Percentiles rank a stretch among this genome's conserved stretches.
Conservation (phyloP, 169 alveolate species). For the Eimeria brunetti region DNA sequence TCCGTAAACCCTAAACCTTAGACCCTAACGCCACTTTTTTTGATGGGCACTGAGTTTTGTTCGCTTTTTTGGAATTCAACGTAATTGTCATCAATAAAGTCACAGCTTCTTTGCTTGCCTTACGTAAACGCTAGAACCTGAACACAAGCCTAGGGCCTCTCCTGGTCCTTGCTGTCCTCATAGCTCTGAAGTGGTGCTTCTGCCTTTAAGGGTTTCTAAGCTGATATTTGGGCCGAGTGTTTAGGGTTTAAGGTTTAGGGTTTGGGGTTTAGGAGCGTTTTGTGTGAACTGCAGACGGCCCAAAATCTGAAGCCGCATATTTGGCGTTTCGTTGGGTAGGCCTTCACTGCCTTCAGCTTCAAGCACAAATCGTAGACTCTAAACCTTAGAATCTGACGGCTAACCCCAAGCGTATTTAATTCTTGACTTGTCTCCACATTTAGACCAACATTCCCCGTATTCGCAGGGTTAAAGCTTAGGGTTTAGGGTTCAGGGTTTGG, state of each 20-base stretch:
- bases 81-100: background rate
- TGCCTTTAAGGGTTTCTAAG: background rate
- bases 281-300: conserved; percentile 60
- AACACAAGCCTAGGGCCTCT: background rate
- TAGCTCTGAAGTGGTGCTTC: background rate
- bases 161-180: background rate
- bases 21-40: background rate
- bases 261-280: conserved; percentile 12
- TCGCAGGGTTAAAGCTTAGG: background rate
- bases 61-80: background rate
- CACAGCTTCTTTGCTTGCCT: background rate
- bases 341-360: background rate
- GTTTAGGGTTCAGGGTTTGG: background rate
- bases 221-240: background rate
- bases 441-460: background rate
- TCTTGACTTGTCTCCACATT: background rate
- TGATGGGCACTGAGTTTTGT: background rate
- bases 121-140: background rate
- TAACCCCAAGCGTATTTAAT: background rate
- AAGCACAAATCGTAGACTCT: background rate
- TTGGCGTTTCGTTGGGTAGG: conserved; percentile 35
- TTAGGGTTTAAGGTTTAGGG: conserved; percentile 15
- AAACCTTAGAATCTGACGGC: background rate
- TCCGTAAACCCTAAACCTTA: conserved; percentile 9
- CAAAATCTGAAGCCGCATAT: conserved; percentile 23